Evolutionary conservation across 352 stramenopile genomes (phyloP), one percentile per base, ranked within the genome.

Genomic region (Pythium aquatile): DNA sequence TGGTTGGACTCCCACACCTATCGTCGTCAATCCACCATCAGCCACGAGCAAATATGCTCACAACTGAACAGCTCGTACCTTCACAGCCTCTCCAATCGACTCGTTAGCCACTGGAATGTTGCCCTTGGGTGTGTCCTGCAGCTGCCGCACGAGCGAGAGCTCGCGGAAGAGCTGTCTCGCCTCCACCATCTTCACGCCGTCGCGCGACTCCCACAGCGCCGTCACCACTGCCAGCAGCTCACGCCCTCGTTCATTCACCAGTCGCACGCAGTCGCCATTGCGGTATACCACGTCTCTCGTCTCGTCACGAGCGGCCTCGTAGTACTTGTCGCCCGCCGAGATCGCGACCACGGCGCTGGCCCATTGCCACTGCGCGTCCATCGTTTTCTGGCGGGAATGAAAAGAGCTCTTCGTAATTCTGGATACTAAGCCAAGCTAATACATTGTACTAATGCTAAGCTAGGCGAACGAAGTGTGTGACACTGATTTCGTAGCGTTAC

Each of bases 1-100:
- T 52, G n/a, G n/a, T 66, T 67, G 20, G 65, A 72, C 33, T 72
- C 65, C 58, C 58, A 67, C 33, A 66, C 47, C 65, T 72, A 24
- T 6, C 40, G 6, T 17, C 40, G 8, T 46, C 9, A 42, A 13
- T 13, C 10, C 37, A 42, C 3, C 16, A 47, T 47, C 40, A 47
- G 40, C 40, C 40, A 26, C 10, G 37, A 42, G 32, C 32, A 35
- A 35, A 35, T 5, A 9, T 9, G 32, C 32, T 16, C 9, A 17
- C 9, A 17, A 42, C 17, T 42, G 4, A 26, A 8, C 5, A 20
- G 40, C 6, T 24, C 58, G 10, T 10, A 65, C 59, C 59, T 65
- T 65, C 49, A 26, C 48, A n/a, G 39, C 59, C 3, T 11, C 39
- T 11, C 37, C 40, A 10, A 55, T 16, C 6, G 26, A n/a, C 28